phyloP scores from a whole-genome alignment of 163 green algal genomes.

The Botryococcus braunii region DNA sequence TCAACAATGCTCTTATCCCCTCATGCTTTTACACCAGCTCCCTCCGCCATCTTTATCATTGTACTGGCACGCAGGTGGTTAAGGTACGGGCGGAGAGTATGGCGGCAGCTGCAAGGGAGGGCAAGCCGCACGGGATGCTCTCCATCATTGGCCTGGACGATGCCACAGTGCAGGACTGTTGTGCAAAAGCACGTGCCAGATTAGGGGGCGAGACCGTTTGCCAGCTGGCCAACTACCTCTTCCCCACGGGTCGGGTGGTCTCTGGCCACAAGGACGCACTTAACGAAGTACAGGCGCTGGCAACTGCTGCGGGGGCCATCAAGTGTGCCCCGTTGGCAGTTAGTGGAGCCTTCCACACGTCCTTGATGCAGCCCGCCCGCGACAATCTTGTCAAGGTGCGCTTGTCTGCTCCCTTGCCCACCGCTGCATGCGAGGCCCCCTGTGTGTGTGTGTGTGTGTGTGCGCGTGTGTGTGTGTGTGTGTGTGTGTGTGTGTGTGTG shows the following conservation, averaged over 20 bases:
- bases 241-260: conserved; percentile 80
- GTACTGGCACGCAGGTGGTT: conserved; percentile 37
- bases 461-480: too few species aligned
- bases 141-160: conserved; percentile 77
- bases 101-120: conserved; percentile 35
- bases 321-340: conserved; percentile 74
- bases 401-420: background rate
- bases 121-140: conserved; percentile 78
- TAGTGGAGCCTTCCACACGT: conserved; percentile 86
- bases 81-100: conserved; percentile 57
- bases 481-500: too few species aligned
- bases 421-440: background rate
- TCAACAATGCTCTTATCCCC: too few species aligned
- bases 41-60: too few species aligned
- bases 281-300: conserved; percentile 34
- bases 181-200: background rate
- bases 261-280: conserved; percentile 53
- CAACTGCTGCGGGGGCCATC: conserved; percentile 59
- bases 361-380: conserved; percentile 72
- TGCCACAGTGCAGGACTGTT: conserved; percentile 37
- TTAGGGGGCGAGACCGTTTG: conserved; percentile 45
- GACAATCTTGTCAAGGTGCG: conserved; percentile 52
- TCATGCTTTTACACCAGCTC: too few species aligned
- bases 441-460: too few species aligned
- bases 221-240: conserved; percentile 84